phyloP scores from a whole-genome alignment of 768 basidiomycete genomes.

The Leucocoprinus birnbaumii region DNA sequence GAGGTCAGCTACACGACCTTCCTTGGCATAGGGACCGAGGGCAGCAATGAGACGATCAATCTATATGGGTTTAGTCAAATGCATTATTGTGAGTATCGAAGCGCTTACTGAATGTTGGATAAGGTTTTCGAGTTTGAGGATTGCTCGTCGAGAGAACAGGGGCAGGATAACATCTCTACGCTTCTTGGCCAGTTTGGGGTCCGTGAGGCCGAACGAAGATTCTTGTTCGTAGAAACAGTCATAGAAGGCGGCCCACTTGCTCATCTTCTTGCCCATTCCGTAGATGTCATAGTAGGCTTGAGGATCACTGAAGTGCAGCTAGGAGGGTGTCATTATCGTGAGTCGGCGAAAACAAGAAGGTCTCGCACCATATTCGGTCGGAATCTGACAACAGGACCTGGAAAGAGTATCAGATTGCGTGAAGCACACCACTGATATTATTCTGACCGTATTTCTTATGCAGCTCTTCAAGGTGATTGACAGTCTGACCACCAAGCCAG shows the following conservation, averaged over 20 bases:
- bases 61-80: constrained; percentile 9
- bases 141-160: constrained; percentile 30
- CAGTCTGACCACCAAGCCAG: neutral
- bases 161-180: constrained; percentile 27
- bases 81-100: neutral
- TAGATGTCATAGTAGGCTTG: constrained; percentile 33
- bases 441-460: constrained; percentile 23
- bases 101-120: constrained; percentile 24
- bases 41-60: constrained; percentile 21
- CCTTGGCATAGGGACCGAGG: constrained; percentile 2
- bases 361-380: constrained; percentile 32
- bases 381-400: constrained; percentile 34
- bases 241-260: constrained; percentile 27
- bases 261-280: constrained; percentile 18
- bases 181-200: constrained; percentile 22
- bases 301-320: constrained; percentile 36
- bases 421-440: neutral
- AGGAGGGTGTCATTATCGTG: neutral
- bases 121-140: constrained; percentile 25
- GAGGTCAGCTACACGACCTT: constrained; percentile 18
- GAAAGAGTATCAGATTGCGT: neutral
- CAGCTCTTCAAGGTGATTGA: constrained; percentile 16
- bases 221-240: constrained; percentile 19
- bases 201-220: constrained; percentile 25
- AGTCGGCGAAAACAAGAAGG: neutral